A percentile compares a stretch with the other conserved stretches of the same genome.
phyloP scores from a whole-genome alignment of 768 basidiomycete genomes.

The Suillus weaverae region DNA sequence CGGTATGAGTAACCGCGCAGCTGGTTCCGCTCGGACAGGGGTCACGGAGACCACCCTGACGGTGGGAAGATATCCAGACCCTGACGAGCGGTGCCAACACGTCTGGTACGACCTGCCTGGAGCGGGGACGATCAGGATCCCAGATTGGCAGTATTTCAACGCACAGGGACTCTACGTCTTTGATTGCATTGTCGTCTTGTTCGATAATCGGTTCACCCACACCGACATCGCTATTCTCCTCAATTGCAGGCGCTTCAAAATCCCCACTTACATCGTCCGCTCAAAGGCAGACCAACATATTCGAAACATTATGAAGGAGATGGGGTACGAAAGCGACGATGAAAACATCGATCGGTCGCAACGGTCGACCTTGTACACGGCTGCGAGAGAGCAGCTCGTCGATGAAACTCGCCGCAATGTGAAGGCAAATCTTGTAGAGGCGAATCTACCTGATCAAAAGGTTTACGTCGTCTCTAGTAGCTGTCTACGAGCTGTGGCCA shows the following conservation, averaged over 20 bases:
- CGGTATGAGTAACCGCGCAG: slow-evolving; percentile 19
- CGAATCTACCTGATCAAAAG: slow-evolving; percentile 19
- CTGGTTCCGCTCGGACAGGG: slow-evolving; percentile 24
- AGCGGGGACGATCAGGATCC: slow-evolving; percentile 24
- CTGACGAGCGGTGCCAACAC: slow-evolving; percentile 15
- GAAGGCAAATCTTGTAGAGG: slow-evolving; percentile 12
- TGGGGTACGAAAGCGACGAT: slow-evolving; percentile 10
- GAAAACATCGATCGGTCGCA: slow-evolving; percentile 7
- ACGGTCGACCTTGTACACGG: slow-evolving; percentile 9
- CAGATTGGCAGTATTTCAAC: slow-evolving; percentile 32
- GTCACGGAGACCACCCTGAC: slow-evolving; percentile 23
- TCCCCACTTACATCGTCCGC: slow-evolving; percentile 18
- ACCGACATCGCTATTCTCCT: slow-evolving; percentile 16
- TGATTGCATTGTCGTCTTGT: slow-evolving; percentile 17
- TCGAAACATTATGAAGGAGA: slow-evolving; percentile 11
- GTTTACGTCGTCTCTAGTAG: slow-evolving; percentile 23
- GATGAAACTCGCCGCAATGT: slow-evolving; percentile 17
- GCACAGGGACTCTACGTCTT: slow-evolving; percentile 24
- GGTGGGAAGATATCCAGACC: slow-evolving; percentile 24
- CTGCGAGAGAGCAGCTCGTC: slow-evolving; percentile 20
- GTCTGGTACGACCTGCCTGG: slow-evolving; percentile 33
- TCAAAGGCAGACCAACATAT: slow-evolving; percentile 19
- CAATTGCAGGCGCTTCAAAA: slow-evolving; percentile 16
- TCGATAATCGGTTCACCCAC: slow-evolving; percentile 18
- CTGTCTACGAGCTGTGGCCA: slow-evolving; percentile 11